These are phyloP conservation scores for Cyberlindnera euphorbiiphila DNA, from an alignment of 805 yeast species.

Conservation along the genomic window DNA sequence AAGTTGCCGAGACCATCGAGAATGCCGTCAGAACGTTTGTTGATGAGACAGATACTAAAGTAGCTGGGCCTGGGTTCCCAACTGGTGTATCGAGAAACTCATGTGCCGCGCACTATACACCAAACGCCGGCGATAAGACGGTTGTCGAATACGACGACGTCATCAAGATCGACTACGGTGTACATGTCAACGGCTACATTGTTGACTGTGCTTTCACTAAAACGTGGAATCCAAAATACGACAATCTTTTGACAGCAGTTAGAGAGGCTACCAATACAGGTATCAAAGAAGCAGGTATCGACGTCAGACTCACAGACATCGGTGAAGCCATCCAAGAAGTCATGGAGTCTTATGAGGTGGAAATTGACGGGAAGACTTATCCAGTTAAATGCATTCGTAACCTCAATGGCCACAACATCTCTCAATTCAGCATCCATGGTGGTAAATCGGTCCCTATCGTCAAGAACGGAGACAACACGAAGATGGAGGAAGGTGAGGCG, in stretches of 20 bases:
- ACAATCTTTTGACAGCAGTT: conserved; percentile 77
- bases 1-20: conserved; percentile 87
- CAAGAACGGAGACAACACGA: conserved; percentile 86
- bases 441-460: conserved; percentile 97
- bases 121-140: conserved; percentile 89
- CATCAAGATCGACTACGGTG: conserved; percentile 95
- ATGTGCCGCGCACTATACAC: conserved; percentile 97
- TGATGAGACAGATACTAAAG: conserved; percentile 52
- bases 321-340: conserved; percentile 96
- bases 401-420: conserved; percentile 91
- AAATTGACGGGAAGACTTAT: conserved; percentile 76
- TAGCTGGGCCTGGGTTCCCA: conserved; percentile 95
- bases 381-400: conserved; percentile 89
- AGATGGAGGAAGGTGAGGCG: conserved; percentile 98
- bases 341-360: conserved; percentile 95
- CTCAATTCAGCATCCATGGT: conserved; percentile 80
- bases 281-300: conserved; percentile 88
- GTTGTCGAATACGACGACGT: conserved; percentile 84
- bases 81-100: conserved; percentile 94
- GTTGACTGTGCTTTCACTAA: conserved; percentile 94
- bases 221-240: conserved; percentile 82
- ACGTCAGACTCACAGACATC: conserved; percentile 89
- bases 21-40: conserved; percentile 74
- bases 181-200: conserved; percentile 90
- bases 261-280: conserved; percentile 94